Conservation (phyloP, 805 yeast genomes). For the Metschnikowia matae region DNA sequence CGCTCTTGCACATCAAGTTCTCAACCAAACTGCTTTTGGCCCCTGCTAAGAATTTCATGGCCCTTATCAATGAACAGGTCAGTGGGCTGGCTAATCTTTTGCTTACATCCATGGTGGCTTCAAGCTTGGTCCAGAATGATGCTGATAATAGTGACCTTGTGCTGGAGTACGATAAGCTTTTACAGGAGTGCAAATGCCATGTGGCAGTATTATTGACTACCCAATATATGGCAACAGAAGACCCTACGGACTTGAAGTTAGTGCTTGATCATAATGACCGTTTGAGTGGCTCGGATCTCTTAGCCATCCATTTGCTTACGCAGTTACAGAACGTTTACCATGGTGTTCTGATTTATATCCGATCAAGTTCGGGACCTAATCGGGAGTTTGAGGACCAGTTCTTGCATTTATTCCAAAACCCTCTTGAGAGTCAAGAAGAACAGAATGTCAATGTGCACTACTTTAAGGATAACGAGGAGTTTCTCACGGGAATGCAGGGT, state of each 20-base stretch:
- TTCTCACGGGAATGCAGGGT: background rate
- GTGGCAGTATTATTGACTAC: conserved; percentile 29
- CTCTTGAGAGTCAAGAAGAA: background rate
- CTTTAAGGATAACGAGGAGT: conserved; percentile 9
- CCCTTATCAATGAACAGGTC: conserved; percentile 31
- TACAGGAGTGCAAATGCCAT: conserved; percentile 25
- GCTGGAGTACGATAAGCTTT: conserved; percentile 23
- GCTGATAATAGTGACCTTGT: conserved; percentile 15
- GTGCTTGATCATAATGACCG: conserved; percentile 31
- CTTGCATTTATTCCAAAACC: conserved; percentile 4
- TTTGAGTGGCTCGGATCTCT: conserved; percentile 32
- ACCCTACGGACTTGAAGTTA: conserved; percentile 21
- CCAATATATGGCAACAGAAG: conserved; percentile 4
- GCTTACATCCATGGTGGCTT: conserved; percentile 20
- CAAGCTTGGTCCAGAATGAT: conserved; percentile 10
- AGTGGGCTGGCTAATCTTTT: conserved; percentile 24
- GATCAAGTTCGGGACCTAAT: conserved; percentile 12
- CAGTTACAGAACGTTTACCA: conserved; percentile 15
- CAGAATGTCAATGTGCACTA: conserved; percentile 6
- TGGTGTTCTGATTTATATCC: conserved; percentile 10
- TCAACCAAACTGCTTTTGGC: conserved; percentile 30
- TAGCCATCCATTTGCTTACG: conserved; percentile 26
- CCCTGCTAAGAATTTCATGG: conserved; percentile 27
- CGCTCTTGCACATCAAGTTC: conserved; percentile 26
- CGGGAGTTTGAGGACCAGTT: conserved; percentile 17